These are phyloP conservation scores for Blastobotrys ciferrii DNA, from an alignment of 1,139 yeast species.

Conservation along the genomic window DNA sequence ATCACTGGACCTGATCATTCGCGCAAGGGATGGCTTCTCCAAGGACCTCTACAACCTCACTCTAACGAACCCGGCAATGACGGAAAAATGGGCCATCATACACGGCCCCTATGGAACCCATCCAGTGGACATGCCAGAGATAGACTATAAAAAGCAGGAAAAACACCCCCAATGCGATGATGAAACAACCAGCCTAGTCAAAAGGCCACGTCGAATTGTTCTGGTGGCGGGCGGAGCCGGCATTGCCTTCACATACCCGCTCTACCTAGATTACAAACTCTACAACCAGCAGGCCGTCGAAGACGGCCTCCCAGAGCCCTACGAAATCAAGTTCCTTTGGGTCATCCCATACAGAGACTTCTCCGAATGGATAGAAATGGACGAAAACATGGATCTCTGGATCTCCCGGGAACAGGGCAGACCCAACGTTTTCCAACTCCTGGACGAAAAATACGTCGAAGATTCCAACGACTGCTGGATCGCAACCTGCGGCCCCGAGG, in stretches of 20 bases:
- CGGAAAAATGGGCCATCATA: conserved; percentile 24
- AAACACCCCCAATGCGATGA: not conserved
- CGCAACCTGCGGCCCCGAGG: conserved; percentile 31
- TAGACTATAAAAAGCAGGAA: not conserved
- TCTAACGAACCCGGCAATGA: conserved; percentile 4
- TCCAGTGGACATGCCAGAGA: conserved; percentile 18
- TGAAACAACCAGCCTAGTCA: not conserved
- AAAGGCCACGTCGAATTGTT: conserved; percentile 19
- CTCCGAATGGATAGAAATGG: conserved; percentile 15
- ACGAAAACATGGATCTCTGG: conserved; percentile 15
- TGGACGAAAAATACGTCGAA: conserved; percentile 22
- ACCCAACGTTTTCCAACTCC: conserved; percentile 23
- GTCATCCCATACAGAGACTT: conserved; percentile 23
- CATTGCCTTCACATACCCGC: conserved; percentile 32
- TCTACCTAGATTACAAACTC: conserved; percentile 25
- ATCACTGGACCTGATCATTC: conserved; percentile 27
- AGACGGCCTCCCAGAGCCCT: not conserved
- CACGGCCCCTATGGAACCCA: conserved; percentile 33
- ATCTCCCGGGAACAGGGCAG: conserved; percentile 20
- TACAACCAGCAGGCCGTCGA: conserved; percentile 11
- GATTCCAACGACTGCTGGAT: conserved; percentile 23
- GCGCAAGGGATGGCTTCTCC: conserved; percentile 32
- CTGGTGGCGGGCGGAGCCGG: conserved; percentile 34
- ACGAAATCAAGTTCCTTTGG: conserved; percentile 29
- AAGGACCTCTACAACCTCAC: conserved; percentile 19